Conservation (phyloP, 192 early-diverging fungal genomes). For the Pilaira anomala region DNA sequence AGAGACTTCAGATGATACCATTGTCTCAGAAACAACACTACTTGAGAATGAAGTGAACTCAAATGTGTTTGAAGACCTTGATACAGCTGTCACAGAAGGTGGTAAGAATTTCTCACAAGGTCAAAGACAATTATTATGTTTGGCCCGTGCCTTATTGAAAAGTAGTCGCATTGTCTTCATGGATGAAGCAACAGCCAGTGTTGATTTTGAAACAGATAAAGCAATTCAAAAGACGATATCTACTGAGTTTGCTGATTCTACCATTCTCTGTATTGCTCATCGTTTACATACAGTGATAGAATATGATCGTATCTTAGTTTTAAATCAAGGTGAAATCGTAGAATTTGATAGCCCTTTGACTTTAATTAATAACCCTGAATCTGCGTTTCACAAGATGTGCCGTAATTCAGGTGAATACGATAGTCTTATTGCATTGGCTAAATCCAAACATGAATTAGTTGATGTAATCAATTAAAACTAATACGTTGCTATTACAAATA, state of each 20-base stretch:
- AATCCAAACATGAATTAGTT: constrained; percentile 2
- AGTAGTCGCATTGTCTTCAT: constrained; percentile 63
- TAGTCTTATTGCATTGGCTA: constrained; percentile 12
- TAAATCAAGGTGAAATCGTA: constrained; percentile 76
- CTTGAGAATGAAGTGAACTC: constrained; percentile 26
- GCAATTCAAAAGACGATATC: constrained; percentile 87
- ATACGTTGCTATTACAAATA: too few relatives aligned
- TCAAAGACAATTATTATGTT: constrained; percentile 80
- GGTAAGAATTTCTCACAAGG: constrained; percentile 81
- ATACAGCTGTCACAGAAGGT: constrained; percentile 39
- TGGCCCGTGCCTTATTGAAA: constrained; percentile 78
- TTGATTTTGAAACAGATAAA: constrained; percentile 83
- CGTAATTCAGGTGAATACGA: constrained; percentile 27
- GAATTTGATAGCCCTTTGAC: constrained; percentile 61
- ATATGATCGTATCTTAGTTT: constrained; percentile 80
- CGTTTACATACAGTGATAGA: constrained; percentile 83
- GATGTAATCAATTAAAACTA: neutral
- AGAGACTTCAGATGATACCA: constrained; percentile 12
- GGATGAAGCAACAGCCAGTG: constrained; percentile 73
- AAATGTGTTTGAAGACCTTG: constrained; percentile 47
- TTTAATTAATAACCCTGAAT: constrained; percentile 16
- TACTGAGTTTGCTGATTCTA: constrained; percentile 69
- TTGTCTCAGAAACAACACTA: neutral
- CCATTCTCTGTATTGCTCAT: constrained; percentile 90
- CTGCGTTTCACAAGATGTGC: constrained; percentile 27